Evolutionary conservation across 2,329 filamentous ascomycete genomes (phyloP).

Genomic region (Sclerotinia nivalis): DNA sequence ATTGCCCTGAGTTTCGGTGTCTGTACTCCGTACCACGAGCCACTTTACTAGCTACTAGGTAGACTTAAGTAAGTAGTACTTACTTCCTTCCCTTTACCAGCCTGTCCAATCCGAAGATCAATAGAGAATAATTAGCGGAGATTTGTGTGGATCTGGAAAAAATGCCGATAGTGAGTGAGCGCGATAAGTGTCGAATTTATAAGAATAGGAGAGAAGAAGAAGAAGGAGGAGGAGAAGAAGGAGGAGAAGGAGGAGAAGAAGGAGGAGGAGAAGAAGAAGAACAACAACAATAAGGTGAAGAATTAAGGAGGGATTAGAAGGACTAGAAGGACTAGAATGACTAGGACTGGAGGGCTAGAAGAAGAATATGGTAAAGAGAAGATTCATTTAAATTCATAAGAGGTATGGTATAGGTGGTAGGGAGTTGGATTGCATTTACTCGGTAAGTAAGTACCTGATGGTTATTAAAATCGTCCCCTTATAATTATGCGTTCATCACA

Average conservation of each 20-base stretch:
- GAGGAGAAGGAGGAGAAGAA: too few relatives aligned
- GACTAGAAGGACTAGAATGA: not conserved
- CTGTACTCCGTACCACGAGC: not conserved
- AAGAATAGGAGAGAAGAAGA: not conserved
- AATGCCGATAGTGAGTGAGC: not conserved
- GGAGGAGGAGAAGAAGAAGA: too few relatives aligned
- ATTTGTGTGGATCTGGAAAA: constrained; percentile 7
- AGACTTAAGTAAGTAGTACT: not conserved
- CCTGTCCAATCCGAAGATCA: not conserved
- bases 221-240: not conserved
- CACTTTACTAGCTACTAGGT: not conserved
- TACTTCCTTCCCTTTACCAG: not conserved
- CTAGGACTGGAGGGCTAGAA: not conserved
- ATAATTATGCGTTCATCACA: not conserved
- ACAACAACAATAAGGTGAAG: too few relatives aligned
- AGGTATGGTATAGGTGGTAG: too few relatives aligned
- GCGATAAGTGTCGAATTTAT: constrained; percentile 6
- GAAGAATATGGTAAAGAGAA: not conserved
- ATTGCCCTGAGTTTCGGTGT: not conserved
- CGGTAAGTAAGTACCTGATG: too few relatives aligned
- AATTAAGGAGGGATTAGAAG: not conserved
- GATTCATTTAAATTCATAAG: too few relatives aligned
- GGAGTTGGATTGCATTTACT: too few relatives aligned
- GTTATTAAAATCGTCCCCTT: too few relatives aligned
- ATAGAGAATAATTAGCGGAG: not conserved